Base-by-base conservation (phyloP, 2,329 filamentous ascomycete genomes). In the Fusarium keratoplasticum region DNA sequence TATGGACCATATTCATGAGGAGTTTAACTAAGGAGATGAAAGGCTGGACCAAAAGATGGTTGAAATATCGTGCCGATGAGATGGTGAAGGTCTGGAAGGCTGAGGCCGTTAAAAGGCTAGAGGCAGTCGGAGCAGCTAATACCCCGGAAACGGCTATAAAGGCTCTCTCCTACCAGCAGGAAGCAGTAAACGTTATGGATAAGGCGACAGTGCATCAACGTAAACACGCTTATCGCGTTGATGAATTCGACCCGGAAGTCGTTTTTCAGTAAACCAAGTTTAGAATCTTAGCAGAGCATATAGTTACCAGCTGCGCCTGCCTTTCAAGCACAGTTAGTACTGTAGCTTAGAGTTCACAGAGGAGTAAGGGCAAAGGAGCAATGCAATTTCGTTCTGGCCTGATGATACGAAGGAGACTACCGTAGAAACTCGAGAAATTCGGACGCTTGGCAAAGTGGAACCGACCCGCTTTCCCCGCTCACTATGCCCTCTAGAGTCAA, bases 241-340 rank as follows among this genome's bases (percentile, higher is more conserved):
- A 64, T 35, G 16, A 18, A 55, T 64, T 64, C 35, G 11, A 55
- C 22, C 35, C 11, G 7, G 20, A 33, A n/a, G 47, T 9, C 22
- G 61, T 64, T 64, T 64, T 57, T 16, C 5, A 64, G 61, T 55
- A 64, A 42, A 31, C 18, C 47, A 35, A 44, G 47, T 57, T 64
- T 42, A 55, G 33, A 63, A 27, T 63, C 33, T 63, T 52, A 38
- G 40, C 22, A 61, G 44, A 54, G 55, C 61, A 65, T 2, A 55
- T 60, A 10, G 55, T 54, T 33, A 16, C 22, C 31, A 40, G 29
- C 38, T 58, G 27, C 20, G 62, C 20, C 52, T 52, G 33, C 33
- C 33, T 36, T 36, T 36, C 33, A 36, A 36, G 22, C 54, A 64
- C 36, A 64, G 61, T 35, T 47, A 27, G 47, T 64, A 44, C 40